Conservation (phyloP, 2,329 filamentous ascomycete genomes). For the Phyllosticta citribraziliensis region DNA sequence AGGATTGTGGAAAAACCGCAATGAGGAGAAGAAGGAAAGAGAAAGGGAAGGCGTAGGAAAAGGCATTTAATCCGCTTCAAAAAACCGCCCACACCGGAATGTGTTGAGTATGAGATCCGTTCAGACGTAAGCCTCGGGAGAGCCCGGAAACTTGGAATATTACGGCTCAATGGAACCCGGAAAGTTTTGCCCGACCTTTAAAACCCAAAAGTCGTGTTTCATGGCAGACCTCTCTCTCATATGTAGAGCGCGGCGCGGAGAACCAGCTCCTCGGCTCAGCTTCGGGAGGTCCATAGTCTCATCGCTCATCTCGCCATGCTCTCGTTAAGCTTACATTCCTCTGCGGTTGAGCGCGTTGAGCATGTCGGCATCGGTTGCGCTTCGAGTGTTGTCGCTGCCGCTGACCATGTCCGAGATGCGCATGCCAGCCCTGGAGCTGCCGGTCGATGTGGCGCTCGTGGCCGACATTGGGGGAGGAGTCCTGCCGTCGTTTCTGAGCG, state of each 20-base stretch:
- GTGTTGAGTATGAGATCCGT: not conserved
- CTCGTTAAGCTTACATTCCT: slow-evolving; percentile 15
- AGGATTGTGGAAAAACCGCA: not conserved
- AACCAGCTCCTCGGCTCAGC: slow-evolving; percentile 9
- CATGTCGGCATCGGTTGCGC: slow-evolving; percentile 34
- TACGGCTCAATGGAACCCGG: not conserved
- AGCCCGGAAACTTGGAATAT: not conserved
- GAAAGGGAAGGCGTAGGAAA: not conserved
- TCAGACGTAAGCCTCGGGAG: not conserved
- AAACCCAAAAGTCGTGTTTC: slow-evolving; percentile 9
- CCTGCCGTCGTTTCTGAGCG: slow-evolving; percentile 29
- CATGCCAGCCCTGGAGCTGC: slow-evolving; percentile 21
- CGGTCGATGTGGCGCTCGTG: slow-evolving; percentile 18
- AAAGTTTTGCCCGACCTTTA: slow-evolving; percentile 6
- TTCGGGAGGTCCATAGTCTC: slow-evolving; percentile 2
- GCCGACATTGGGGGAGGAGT: slow-evolving; percentile 19
- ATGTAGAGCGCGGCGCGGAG: slow-evolving; percentile 4
- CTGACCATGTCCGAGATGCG: slow-evolving; percentile 34
- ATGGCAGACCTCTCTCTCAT: slow-evolving; percentile 1
- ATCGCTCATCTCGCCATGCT: slow-evolving; percentile 9
- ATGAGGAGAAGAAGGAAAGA: not conserved
- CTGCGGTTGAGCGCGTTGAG: slow-evolving; percentile 33
- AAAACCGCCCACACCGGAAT: not conserved
- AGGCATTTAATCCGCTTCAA: not conserved
- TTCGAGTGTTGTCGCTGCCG: slow-evolving; percentile 22